Percentiles rank a stretch among this genome's conserved stretches.
These are phyloP conservation scores for Astrothelium macrocarpum DNA, from an alignment of 495 filamentous ascomycete species.

Conservation along the genomic window DNA sequence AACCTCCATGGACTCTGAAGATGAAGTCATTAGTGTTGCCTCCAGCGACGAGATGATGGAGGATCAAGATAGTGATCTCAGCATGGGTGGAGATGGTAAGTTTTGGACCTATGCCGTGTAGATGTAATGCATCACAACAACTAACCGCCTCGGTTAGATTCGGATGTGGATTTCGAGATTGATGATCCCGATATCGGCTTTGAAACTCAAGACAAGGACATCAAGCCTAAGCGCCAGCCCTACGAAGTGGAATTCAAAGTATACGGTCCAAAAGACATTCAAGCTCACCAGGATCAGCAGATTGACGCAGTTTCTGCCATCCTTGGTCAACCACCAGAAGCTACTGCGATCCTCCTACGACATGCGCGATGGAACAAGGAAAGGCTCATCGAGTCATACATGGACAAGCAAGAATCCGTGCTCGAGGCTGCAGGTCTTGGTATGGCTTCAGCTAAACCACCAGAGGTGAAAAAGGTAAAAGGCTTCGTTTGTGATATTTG, in stretches of 20 bases:
- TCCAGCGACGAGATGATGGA: constrained; percentile 52
- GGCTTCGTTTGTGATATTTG: constrained; percentile 92
- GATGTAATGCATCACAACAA: too few relatives aligned
- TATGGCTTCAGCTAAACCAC: constrained; percentile 52
- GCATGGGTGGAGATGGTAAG: constrained; percentile 69
- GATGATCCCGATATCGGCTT: constrained; percentile 69
- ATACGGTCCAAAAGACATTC: constrained; percentile 67
- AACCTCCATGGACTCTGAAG: constrained; percentile 84
- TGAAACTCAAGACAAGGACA: constrained; percentile 62
- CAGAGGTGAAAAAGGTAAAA: constrained; percentile 56
- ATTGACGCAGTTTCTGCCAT: constrained; percentile 83
- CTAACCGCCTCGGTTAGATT: constrained; percentile 15
- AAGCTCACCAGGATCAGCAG: constrained; percentile 70
- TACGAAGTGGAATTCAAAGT: constrained; percentile 84
- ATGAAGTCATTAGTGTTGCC: constrained; percentile 82
- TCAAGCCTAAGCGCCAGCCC: constrained; percentile 56
- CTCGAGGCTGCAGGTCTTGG: constrained; percentile 82
- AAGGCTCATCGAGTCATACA: constrained; percentile 83
- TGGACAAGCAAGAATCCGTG: constrained; percentile 68
- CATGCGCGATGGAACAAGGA: constrained; percentile 94
- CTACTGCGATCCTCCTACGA: constrained; percentile 77
- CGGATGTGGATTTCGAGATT: constrained; percentile 55
- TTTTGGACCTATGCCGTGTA: constrained; percentile 18
- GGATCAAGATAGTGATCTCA: constrained; percentile 60
- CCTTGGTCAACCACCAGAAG: constrained; percentile 74